Conservation (phyloP, 2,329 filamentous ascomycete species). For the Venturia aucupariae region DNA sequence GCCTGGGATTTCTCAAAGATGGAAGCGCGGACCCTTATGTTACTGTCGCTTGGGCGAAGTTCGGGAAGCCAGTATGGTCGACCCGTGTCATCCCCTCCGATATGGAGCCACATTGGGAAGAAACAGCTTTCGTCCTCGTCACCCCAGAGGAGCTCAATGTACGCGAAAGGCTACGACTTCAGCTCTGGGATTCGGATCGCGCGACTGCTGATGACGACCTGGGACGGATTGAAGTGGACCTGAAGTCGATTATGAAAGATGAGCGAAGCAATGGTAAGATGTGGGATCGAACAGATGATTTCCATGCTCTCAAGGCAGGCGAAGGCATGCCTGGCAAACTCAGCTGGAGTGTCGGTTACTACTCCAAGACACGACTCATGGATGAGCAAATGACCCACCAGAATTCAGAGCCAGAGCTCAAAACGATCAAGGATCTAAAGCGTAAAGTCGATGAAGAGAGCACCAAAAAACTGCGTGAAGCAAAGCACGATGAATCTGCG, state of each 20-base stretch:
- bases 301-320: constrained; percentile 54
- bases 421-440: constrained; percentile 49
- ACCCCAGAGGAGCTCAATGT: constrained; percentile 64
- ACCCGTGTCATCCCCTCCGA: constrained; percentile 57
- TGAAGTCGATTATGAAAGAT: constrained; percentile 55
- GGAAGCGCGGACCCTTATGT: constrained; percentile 63
- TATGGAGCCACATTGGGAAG: constrained; percentile 62
- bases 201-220: constrained; percentile 65
- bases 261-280: constrained; percentile 52
- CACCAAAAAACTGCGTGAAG: constrained; percentile 57
- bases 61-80: constrained; percentile 58
- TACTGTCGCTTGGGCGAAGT: constrained; percentile 68
- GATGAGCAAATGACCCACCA: constrained; percentile 53
- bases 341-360: constrained; percentile 63
- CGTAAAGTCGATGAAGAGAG: constrained; percentile 44
- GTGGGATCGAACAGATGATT: constrained; percentile 54
- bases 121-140: constrained; percentile 60
- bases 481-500: constrained; percentile 47
- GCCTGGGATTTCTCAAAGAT: constrained; percentile 48
- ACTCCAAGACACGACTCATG: constrained; percentile 55
- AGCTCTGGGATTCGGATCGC: constrained; percentile 69
- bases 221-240: constrained; percentile 59
- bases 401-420: constrained; percentile 48
- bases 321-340: constrained; percentile 61
- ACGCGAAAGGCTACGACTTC: constrained; percentile 57